Evolutionary conservation across 192 early-diverging fungal species (phyloP).

Genomic region (Funneliformis geosporum): DNA sequence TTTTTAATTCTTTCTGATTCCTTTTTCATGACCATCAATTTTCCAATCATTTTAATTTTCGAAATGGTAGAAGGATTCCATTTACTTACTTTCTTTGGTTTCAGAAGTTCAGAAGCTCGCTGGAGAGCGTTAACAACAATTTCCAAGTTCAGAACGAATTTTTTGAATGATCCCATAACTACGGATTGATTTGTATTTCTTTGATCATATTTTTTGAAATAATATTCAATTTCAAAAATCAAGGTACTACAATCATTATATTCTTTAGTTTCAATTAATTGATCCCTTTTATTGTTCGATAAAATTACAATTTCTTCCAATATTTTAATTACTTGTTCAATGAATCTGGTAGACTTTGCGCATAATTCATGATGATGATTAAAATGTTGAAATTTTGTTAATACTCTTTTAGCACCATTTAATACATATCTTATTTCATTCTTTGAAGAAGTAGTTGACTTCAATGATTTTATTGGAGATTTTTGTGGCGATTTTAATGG

Average conservation of each 20-base stretch:
- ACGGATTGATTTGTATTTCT: background rate
- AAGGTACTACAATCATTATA: background rate
- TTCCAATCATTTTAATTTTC: background rate
- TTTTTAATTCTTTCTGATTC: background rate
- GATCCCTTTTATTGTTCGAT: background rate
- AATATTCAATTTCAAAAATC: background rate
- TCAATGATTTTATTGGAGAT: background rate
- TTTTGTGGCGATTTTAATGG: background rate
- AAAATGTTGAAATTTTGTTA: background rate
- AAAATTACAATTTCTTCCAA: background rate
- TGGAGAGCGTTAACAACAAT: background rate
- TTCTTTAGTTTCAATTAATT: background rate
- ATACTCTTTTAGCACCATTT: background rate
- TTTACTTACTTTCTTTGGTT: background rate
- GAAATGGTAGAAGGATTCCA: background rate
- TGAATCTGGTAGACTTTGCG: background rate
- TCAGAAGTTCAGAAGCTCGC: background rate
- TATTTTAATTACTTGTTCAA: background rate
- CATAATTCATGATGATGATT: background rate
- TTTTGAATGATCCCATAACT: background rate
- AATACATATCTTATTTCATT: background rate
- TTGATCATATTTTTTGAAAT: background rate
- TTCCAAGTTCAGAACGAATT: background rate
- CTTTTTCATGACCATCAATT: background rate
- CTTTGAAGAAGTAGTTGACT: background rate